A percentile compares a stretch with the other conserved stretches of the same genome.
These are phyloP conservation scores for Rhododendron ovatum DNA, from an alignment of 148 eudicot species.

Conservation along the genomic window DNA sequence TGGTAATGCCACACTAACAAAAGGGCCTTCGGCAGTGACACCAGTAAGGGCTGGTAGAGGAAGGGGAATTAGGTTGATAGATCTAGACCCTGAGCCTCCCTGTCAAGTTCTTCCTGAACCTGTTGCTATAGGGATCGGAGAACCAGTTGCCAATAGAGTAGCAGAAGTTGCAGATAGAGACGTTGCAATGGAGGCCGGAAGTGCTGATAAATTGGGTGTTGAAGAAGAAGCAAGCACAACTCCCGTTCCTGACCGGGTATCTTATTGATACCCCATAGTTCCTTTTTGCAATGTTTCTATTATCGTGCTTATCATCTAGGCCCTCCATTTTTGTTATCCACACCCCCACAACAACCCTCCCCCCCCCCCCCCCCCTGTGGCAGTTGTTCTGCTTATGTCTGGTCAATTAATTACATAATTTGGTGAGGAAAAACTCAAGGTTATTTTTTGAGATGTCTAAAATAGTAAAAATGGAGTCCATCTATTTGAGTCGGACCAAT, in stretches of 20 bases:
- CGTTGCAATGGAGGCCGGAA: conserved; percentile 75
- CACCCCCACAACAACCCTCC: background rate
- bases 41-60: conserved; percentile 88
- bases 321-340: background rate
- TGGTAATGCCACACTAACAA: conserved; percentile 64
- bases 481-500: background rate
- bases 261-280: background rate
- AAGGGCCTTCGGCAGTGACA: conserved; percentile 53
- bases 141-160: conserved; percentile 51
- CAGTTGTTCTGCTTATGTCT: background rate
- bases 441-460: background rate
- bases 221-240: conserved; percentile 77
- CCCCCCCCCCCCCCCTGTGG: background rate
- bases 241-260: conserved; percentile 91
- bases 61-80: conserved; percentile 73
- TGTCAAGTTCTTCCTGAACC: conserved; percentile 56
- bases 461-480: background rate
- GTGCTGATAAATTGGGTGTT: conserved; percentile 65
- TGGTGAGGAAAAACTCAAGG: background rate
- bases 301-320: background rate
- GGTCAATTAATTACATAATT: background rate
- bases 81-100: conserved; percentile 76
- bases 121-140: conserved; percentile 47
- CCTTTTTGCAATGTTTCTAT: background rate
- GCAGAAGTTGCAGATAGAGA: conserved; percentile 67